These are phyloP conservation scores for Exophiala aquamarina DNA, from an alignment of 2,329 filamentous ascomycete genomes.

Conservation along the genomic window DNA sequence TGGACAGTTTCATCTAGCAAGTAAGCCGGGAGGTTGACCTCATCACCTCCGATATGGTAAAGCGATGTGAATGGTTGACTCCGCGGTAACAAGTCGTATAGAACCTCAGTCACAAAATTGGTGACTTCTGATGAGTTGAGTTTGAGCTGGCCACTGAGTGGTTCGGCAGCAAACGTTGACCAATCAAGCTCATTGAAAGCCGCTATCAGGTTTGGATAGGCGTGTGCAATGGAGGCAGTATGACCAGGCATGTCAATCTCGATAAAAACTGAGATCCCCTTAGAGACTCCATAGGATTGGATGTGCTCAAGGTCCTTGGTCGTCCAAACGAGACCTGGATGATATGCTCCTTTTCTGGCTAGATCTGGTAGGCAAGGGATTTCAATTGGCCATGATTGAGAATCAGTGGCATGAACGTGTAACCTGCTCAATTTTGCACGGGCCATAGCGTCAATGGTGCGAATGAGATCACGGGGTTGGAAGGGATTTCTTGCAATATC, in stretches of 20 bases:
- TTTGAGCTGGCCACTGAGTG: constrained; percentile 65
- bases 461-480: constrained; percentile 65
- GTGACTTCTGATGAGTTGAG: constrained; percentile 72
- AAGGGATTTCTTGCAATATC: constrained; percentile 76
- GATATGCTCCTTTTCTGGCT: constrained; percentile 71
- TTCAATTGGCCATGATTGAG: constrained; percentile 68
- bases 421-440: constrained; percentile 58
- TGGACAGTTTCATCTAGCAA: constrained; percentile 69
- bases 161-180: constrained; percentile 54
- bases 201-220: constrained; percentile 70
- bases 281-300: constrained; percentile 67
- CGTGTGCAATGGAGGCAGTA: constrained; percentile 65
- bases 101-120: constrained; percentile 69
- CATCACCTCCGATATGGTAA: constrained; percentile 87
- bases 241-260: constrained; percentile 84
- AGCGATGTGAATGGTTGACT: constrained; percentile 67
- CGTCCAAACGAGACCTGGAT: constrained; percentile 65
- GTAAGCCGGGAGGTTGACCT: constrained; percentile 77
- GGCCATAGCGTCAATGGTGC: constrained; percentile 72
- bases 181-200: constrained; percentile 58
- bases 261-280: constrained; percentile 70
- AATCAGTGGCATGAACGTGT: constrained; percentile 58
- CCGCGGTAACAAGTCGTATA: constrained; percentile 74
- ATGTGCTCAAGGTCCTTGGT: constrained; percentile 64
- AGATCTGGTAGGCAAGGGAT: constrained; percentile 73